These are phyloP conservation scores for Periconia digitata DNA, from an alignment of 2,329 filamentous ascomycete species.

Conservation along the genomic window DNA sequence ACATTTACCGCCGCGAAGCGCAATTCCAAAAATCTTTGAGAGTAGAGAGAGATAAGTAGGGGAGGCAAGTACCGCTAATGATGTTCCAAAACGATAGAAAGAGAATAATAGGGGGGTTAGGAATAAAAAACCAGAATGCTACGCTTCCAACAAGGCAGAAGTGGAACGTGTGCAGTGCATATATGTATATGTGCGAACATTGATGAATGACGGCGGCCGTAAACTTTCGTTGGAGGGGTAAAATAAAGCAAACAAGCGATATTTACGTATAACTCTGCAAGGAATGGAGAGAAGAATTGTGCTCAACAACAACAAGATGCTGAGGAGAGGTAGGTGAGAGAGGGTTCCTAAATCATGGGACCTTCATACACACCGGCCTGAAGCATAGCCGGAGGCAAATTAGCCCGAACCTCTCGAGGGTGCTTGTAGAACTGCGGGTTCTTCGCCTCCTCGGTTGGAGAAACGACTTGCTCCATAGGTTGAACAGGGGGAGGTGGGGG, in stretches of 20 bases:
- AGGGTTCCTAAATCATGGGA: constrained; percentile 42
- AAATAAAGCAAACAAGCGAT: neutral
- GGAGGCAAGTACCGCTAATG: constrained; percentile 24
- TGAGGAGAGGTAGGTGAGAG: no score
- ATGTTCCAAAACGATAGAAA: constrained; percentile 10
- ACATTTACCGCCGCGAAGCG: constrained; percentile 37
- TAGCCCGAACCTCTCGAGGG: constrained; percentile 52
- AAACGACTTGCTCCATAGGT: constrained; percentile 45
- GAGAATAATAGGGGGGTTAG: neutral
- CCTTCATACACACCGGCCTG: constrained; percentile 47
- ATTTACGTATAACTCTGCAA: constrained; percentile 5
- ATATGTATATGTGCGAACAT: neutral
- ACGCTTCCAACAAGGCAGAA: constrained; percentile 21
- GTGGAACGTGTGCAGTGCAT: constrained; percentile 1
- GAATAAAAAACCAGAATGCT: constrained; percentile 19
- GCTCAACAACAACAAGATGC: neutral
- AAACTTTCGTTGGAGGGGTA: neutral
- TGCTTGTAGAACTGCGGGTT: constrained; percentile 40
- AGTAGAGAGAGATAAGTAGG: neutral
- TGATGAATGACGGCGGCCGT: constrained; percentile 5
- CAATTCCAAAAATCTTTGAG: constrained; percentile 19
- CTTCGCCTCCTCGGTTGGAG: constrained; percentile 32
- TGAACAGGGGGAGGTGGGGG: constrained; percentile 38
- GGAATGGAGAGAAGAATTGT: constrained; percentile 1
- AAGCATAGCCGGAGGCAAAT: constrained; percentile 51